Evolutionary conservation across 768 basidiomycete genomes (phyloP), one percentile per base, ranked within the genome.

Genomic region (Mycena rosella): DNA sequence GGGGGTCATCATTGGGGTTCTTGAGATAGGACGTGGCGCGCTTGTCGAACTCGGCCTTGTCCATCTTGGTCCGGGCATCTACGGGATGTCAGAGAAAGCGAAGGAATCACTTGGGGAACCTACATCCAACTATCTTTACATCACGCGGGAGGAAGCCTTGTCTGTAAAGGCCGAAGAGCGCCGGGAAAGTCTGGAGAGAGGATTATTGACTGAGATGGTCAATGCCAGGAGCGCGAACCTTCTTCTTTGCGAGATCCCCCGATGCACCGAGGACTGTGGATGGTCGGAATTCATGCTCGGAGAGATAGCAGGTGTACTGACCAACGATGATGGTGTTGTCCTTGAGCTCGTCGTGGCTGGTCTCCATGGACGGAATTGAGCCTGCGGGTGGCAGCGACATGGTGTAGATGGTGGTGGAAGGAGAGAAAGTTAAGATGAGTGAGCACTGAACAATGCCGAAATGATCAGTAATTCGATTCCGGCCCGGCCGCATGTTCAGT

Each of bases 191-290:
- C 96, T 98, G 74, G 30, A 36, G 65, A 65, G n/a, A 60, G 58
- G 63, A 62, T 34, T 62, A 11, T 69, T 51, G 40, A 70, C 44
- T 53, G 40, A 68, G 29, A 48, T 40, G 38, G 55, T 2, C n/a
- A 27, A 34, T 47, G 61, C n/a, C 36, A 18, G 26, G 24, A 48
- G 45, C 32, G 55, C 62, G 54, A 55, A 89, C 96, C 89, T 99
- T 99, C 85, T 99, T 99, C 91, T 98, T 97, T 70, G 97, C 97
- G 51, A 99, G 86, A 85, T 99, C 97, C 44, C 97, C 97, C 62
- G 95, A 96, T 4, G 97, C 97, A 63, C 97, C 97, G 67, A 96
- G 89, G 60, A 99, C 96, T 96, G 76, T 13, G 1, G 57, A 48
- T 40, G 40, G 53, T 40, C 36, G 58, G 64, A n/a, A n/a, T 69